Evolutionary conservation across 2,329 filamentous ascomycete species (phyloP).

Genomic region (Ascochyta pisi): DNA sequence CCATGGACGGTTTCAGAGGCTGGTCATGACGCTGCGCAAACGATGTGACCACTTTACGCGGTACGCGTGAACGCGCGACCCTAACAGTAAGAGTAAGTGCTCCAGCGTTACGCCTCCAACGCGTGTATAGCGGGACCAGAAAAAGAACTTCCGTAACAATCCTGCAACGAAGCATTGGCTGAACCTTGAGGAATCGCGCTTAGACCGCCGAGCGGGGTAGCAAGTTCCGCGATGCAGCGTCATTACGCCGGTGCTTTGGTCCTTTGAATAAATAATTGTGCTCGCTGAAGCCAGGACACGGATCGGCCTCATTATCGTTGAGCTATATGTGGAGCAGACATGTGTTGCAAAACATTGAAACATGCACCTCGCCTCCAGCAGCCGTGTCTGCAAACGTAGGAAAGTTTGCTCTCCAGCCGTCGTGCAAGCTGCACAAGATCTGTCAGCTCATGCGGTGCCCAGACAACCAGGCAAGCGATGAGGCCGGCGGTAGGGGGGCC

Average conservation of each 20-base stretch:
- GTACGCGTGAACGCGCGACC: conserved; percentile 15
- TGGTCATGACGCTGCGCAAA: conserved; percentile 9
- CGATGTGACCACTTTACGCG: conserved; percentile 14
- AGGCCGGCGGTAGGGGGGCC: conserved; percentile 14
- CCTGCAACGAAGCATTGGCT: conserved; percentile 27
- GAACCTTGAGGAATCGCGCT: conserved; percentile 27
- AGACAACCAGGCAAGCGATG: conserved; percentile 18
- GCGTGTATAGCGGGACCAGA: conserved; percentile 11
- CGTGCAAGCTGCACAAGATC: conserved; percentile 34
- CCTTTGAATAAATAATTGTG: conserved; percentile 25
- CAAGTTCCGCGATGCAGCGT: conserved; percentile 23
- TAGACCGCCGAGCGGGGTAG: conserved; percentile 32
- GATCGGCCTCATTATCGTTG: conserved; percentile 14
- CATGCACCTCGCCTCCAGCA: conserved; percentile 32
- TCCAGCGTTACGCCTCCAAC: conserved; percentile 11
- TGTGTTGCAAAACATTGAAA: conserved; percentile 36
- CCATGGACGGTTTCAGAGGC: conserved; percentile 14
- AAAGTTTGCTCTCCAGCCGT: conserved; percentile 41
- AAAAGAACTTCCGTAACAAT: conserved; percentile 24
- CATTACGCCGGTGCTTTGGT: conserved; percentile 29
- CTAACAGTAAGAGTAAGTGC: not conserved
- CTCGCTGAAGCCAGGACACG: conserved; percentile 21
- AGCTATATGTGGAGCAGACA: conserved; percentile 16
- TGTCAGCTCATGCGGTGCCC: conserved; percentile 25
- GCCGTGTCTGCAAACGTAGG: conserved; percentile 29